Conservation (phyloP, 257 asterid species). For the Nicotiana noctiflora region DNA sequence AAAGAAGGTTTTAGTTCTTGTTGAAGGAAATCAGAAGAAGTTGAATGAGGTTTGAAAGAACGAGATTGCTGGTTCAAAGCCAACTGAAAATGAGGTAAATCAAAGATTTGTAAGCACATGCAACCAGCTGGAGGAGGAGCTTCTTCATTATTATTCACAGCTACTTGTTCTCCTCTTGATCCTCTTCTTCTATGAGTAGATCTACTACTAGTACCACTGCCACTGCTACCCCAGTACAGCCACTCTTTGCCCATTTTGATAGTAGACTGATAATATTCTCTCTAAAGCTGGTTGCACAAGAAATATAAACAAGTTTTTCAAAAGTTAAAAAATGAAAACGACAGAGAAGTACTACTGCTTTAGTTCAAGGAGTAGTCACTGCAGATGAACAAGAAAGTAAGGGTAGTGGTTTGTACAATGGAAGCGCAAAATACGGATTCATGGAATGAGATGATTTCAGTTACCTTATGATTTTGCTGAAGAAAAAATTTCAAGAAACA, state of each 20-base stretch:
- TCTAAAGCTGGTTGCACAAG: background rate
- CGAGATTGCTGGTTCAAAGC: constrained; percentile 39
- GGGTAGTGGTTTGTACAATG: background rate
- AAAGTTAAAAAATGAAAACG: constrained; percentile 29
- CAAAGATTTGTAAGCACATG: constrained; percentile 78
- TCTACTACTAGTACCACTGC: constrained; percentile 16
- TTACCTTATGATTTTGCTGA: background rate
- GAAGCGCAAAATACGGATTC: constrained; percentile 28
- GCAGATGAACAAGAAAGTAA: background rate
- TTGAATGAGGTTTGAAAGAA: constrained; percentile 16
- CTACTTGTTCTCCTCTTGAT: constrained; percentile 7
- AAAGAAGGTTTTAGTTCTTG: constrained; percentile 23
- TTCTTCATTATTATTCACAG: background rate
- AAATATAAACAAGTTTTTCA: background rate
- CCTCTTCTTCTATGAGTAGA: constrained; percentile 28
- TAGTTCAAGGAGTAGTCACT: background rate
- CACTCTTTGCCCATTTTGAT: constrained; percentile 69
- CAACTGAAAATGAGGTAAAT: constrained; percentile 44
- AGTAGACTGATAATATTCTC: background rate
- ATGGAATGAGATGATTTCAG: background rate
- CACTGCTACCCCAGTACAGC: constrained; percentile 54
- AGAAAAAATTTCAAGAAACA: background rate
- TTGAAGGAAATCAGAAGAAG: constrained; percentile 14
- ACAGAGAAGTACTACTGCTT: constrained; percentile 13
- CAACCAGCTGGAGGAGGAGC: constrained; percentile 47